These are phyloP conservation scores for Pleurotus ostreatus DNA, from an alignment of 768 basidiomycete genomes.

Conservation along the genomic window DNA sequence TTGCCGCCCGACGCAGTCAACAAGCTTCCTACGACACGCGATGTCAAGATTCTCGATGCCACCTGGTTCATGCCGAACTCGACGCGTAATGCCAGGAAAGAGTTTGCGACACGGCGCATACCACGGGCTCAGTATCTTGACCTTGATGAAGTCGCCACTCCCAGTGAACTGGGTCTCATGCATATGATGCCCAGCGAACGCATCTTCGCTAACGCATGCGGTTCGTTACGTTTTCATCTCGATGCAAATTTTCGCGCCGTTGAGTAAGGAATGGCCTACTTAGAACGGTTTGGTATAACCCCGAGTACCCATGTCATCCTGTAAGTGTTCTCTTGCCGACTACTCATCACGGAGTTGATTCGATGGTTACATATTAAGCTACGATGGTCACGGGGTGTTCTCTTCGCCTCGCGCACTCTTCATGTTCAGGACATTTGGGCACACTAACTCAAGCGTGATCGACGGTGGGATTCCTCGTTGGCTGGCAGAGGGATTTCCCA, in stretches of 20 bases:
- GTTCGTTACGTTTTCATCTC: slow-evolving; percentile 38
- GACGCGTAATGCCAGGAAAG: slow-evolving; percentile 61
- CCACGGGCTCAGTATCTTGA: slow-evolving; percentile 74
- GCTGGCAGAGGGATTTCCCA: slow-evolving; percentile 60
- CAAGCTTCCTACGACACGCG: slow-evolving; percentile 27
- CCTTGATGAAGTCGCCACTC: slow-evolving; percentile 72
- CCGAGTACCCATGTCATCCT: slow-evolving; percentile 78
- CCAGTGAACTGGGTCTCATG: slow-evolving; percentile 75
- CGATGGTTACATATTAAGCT: slow-evolving; percentile 33
- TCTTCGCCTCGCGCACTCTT: slow-evolving; percentile 89
- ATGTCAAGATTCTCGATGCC: slow-evolving; percentile 61
- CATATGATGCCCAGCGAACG: slow-evolving; percentile 88
- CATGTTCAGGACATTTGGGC: slow-evolving; percentile 92
- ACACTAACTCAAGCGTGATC: slow-evolving; percentile 79
- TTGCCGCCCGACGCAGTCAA: slow-evolving; percentile 48
- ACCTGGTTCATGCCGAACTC: slow-evolving; percentile 96
- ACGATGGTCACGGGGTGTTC: slow-evolving; percentile 89
- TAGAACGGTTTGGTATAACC: slow-evolving; percentile 68
- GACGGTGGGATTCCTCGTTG: slow-evolving; percentile 91
- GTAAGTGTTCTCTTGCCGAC: slow-evolving; percentile 33
- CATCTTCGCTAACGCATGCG: slow-evolving; percentile 74
- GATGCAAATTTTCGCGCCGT: background rate
- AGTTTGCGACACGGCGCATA: slow-evolving; percentile 65
- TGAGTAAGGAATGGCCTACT: background rate
- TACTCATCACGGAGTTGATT: background rate